Conservation (phyloP, 2,329 filamentous ascomycete genomes). For the Aspergillus viridinutans region DNA sequence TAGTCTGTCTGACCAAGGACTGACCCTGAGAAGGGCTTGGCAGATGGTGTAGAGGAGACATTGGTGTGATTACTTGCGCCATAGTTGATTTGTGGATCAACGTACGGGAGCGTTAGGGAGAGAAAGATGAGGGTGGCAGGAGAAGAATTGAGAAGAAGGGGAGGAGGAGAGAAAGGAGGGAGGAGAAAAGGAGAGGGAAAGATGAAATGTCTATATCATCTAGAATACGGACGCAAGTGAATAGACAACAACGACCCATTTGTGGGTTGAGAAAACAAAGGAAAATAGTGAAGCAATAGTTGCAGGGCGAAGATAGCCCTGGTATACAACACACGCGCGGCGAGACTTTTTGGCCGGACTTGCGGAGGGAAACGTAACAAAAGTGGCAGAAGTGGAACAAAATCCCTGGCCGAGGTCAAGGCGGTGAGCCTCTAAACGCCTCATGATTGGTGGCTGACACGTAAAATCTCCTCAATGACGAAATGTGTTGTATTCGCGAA, state of each 20-base stretch:
- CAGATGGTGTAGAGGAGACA: neutral
- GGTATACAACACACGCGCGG: neutral
- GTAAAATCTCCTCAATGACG: constrained; percentile 6
- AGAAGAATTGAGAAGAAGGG: constrained; percentile 5
- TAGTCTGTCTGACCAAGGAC: neutral
- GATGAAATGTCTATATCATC: neutral
- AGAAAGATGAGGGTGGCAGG: constrained; percentile 7
- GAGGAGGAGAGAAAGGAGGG: constrained; percentile 9
- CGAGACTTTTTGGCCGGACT: constrained; percentile 9
- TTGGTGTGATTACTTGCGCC: neutral
- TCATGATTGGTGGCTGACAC: neutral
- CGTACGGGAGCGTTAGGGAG: neutral
- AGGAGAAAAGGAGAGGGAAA: constrained; percentile 11
- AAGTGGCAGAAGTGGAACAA: constrained; percentile 13
- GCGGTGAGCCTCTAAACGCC: constrained; percentile 1
- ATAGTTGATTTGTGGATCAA: constrained; percentile 1
- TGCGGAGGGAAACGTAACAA: constrained; percentile 17
- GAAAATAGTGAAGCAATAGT: constrained; percentile 1
- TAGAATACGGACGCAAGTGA: neutral
- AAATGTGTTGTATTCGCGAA: constrained; percentile 1
- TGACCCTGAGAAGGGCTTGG: neutral
- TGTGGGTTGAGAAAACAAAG: constrained; percentile 4
- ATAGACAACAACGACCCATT: neutral
- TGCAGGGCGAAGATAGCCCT: neutral
- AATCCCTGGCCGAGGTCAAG: constrained; percentile 1